Evolutionary conservation across 2,329 filamentous ascomycete genomes (phyloP).

Genomic region (Fusarium circinatum): DNA sequence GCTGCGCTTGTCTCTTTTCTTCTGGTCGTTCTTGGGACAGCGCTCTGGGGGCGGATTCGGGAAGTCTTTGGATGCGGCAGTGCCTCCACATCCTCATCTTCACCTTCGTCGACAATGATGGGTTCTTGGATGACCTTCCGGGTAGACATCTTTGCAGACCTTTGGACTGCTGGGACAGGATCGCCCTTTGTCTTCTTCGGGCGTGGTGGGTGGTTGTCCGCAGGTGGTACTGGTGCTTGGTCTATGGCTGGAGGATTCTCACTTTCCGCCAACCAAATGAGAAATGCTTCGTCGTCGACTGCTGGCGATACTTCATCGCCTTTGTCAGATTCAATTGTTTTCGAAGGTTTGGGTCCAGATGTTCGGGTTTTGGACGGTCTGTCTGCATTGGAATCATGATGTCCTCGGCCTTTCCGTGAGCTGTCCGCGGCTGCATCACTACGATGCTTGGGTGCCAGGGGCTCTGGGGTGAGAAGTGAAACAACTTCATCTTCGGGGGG

Average conservation of each 20-base stretch:
- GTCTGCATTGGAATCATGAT: not conserved
- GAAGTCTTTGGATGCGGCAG: not conserved
- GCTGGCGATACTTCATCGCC: not conserved
- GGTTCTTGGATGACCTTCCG: not conserved
- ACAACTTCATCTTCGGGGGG: not conserved
- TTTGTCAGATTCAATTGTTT: not conserved
- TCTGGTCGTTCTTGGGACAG: not conserved
- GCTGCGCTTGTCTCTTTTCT: not conserved
- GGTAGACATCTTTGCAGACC: not conserved
- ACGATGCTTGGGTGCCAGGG: not conserved
- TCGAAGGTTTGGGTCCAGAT: not conserved
- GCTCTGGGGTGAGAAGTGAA: slow-evolving; percentile 1
- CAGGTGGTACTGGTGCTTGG: not conserved
- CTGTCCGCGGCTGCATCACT: not conserved
- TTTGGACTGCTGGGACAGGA: not conserved
- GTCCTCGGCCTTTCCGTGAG: not conserved
- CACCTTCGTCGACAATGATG: not conserved
- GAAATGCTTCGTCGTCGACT: slow-evolving; percentile 18
- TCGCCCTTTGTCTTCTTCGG: not conserved
- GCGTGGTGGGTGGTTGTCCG: not conserved
- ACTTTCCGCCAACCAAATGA: slow-evolving; percentile 20
- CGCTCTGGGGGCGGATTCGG: not conserved
- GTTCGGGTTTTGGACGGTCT: not conserved
- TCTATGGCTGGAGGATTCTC: not conserved
- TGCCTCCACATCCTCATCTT: not conserved